Conservation (phyloP, 768 basidiomycete genomes). For the Lactarius akahatsu region DNA sequence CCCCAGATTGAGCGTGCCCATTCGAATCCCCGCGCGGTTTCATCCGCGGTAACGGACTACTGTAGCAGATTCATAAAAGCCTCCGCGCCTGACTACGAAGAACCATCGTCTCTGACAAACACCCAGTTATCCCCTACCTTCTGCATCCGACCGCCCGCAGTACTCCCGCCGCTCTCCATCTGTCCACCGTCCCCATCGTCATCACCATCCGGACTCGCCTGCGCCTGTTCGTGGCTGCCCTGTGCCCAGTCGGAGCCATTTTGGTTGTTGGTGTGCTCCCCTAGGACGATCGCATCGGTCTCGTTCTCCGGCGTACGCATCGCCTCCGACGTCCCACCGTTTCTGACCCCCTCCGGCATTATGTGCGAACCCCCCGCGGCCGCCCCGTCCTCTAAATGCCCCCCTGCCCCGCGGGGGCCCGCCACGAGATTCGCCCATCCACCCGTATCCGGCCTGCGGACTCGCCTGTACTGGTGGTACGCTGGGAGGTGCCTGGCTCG, state of each 20-base stretch:
- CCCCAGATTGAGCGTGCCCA: neutral
- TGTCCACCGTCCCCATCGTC: conserved; percentile 2
- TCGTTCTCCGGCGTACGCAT: conserved; percentile 36
- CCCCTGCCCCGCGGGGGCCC: conserved; percentile 37
- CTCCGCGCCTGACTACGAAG: conserved; percentile 24
- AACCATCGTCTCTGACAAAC: conserved; percentile 48
- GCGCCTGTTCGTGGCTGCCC: conserved; percentile 14
- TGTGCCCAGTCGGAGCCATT: conserved; percentile 25
- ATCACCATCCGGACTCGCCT: conserved; percentile 15
- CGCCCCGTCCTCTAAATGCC: conserved; percentile 37
- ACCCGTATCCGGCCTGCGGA: conserved; percentile 18
- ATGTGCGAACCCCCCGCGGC: conserved; percentile 37
- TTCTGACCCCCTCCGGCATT: conserved; percentile 43
- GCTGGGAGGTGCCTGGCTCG: neutral
- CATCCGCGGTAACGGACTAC: neutral
- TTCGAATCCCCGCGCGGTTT: neutral
- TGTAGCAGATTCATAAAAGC: conserved; percentile 24
- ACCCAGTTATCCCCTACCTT: conserved; percentile 71
- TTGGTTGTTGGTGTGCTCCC: conserved; percentile 42
- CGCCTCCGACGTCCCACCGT: conserved; percentile 38
- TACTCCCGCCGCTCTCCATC: conserved; percentile 16
- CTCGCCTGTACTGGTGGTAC: conserved; percentile 8
- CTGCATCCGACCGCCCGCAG: conserved; percentile 50
- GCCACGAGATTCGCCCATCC: conserved; percentile 18
- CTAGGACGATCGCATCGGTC: conserved; percentile 63